Evolutionary conservation across 495 filamentous ascomycete genomes (phyloP).

Genomic region (Hypomontagnella submonticulosa): DNA sequence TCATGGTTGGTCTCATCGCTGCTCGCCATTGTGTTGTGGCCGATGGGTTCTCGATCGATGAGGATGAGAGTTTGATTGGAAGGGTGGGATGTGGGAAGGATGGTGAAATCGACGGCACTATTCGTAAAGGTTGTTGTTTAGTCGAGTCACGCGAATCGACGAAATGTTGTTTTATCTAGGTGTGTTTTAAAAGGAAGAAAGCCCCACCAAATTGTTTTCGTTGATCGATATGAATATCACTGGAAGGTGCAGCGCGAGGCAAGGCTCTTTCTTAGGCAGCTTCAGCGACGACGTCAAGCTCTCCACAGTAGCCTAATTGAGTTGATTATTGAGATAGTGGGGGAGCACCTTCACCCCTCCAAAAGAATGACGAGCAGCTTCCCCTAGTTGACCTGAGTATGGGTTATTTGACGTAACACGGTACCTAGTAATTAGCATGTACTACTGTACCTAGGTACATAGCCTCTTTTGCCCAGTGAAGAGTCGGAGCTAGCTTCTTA

Average conservation of each 20-base stretch:
- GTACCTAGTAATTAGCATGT: too few relatives aligned
- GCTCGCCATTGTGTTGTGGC: conserved; percentile 55
- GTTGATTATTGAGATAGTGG: conserved; percentile 12
- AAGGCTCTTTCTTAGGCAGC: conserved; percentile 34
- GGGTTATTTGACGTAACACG: too few relatives aligned
- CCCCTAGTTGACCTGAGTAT: too few relatives aligned
- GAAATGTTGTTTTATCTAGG: too few relatives aligned
- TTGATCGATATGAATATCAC: conserved; percentile 21
- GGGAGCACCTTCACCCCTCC: conserved; percentile 1
- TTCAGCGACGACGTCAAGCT: conserved; percentile 49
- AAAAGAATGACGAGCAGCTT: too few relatives aligned
- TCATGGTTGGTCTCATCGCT: conserved; percentile 63
- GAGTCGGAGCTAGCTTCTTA: conserved; percentile 3
- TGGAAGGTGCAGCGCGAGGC: conserved; percentile 1
- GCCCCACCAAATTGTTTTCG: too few relatives aligned
- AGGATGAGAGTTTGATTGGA: background rate
- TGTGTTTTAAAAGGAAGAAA: too few relatives aligned
- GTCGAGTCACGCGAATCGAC: too few relatives aligned
- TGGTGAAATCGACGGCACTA: background rate
- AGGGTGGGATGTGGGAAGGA: conserved; percentile 1
- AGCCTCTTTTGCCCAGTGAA: background rate
- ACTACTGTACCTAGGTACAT: background rate
- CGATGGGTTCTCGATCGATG: background rate
- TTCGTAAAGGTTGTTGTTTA: too few relatives aligned
- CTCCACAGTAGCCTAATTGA: conserved; percentile 27